Base-by-base conservation (phyloP, 1,284 basidiomycete genomes). In the Cryptococcus hybrid region DNA sequence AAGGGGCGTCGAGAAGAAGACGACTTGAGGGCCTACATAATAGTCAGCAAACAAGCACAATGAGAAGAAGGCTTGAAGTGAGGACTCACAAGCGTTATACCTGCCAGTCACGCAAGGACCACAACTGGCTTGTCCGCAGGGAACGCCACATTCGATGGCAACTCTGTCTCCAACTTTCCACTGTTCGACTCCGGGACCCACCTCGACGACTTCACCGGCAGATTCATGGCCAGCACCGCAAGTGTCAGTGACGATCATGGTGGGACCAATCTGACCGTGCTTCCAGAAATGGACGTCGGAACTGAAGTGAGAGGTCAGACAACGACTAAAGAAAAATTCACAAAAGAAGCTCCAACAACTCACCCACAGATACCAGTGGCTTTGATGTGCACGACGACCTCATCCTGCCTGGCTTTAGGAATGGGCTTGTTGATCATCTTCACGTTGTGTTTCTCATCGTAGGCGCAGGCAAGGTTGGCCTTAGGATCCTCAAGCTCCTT, bases 221-320 rank as follows among this genome's bases (percentile, higher is more conserved):
- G 73, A 74, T 67, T 80, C 79, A 66, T 79, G 79, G 1, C 79
- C 79, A 1, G 76, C 69, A 5, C 78, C 78, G 54, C 77, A 78
- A n/a, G 43, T 44, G 43, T 52, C 51, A 30, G 30, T 30, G 45
- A 79, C 78, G 38, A 79, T 73, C 65, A 69, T 70, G 8, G 75
- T 77, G 3, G 73, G 71, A 46, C 71, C 78, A 48, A 80, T 79
- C 15, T 72, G 69, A 30, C 79, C 81, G 61, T 82, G 81, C 68
- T 82, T 79, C 80, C 80, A 82, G 64, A 82, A 82, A 64, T 82
- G 81, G 1, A 81, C 80, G 62, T 81, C 80, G 34, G 77, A 79
- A 8, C 76, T 78, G 60, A 18, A n/a, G 30, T 4, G 30, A 30
- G 30, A 30, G 30, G 30, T n/a, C 9, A 36, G 13, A 51, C 9